These are phyloP conservation scores for Murraya paniculata DNA, from an alignment of 345 rosid genomes.

Conservation along the genomic window DNA sequence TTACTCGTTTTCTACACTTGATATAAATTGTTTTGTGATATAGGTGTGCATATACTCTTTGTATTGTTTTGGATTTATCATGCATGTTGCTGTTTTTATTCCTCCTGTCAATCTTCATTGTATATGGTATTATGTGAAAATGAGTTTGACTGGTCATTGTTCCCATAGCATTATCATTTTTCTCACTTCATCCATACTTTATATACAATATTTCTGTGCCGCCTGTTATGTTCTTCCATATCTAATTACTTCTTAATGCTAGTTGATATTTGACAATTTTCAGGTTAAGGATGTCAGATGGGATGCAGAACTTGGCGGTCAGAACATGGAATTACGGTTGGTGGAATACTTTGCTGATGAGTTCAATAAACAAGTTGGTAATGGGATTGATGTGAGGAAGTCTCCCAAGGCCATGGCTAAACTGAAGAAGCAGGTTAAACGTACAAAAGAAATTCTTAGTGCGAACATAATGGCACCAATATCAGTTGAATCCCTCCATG, in stretches of 20 bases:
- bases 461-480: conserved; percentile 89
- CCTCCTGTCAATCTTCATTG: not conserved
- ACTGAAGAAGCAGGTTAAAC: conserved; percentile 96
- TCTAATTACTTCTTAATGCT: conserved; percentile 1
- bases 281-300: conserved; percentile 99
- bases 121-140: not conserved
- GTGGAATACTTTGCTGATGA: conserved; percentile 94
- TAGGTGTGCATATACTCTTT: not conserved
- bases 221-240: not conserved
- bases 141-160: not conserved
- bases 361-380: conserved; percentile 87
- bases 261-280: conserved; percentile 13
- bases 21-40: not conserved
- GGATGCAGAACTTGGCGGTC: conserved; percentile 94
- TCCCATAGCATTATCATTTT: not conserved
- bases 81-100: not conserved
- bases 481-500: conserved; percentile 92
- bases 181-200: not conserved
- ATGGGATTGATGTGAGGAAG: conserved; percentile 87
- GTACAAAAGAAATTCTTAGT: conserved; percentile 95
- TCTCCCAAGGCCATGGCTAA: conserved; percentile 98
- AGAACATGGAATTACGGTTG: conserved; percentile 77
- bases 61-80: not conserved
- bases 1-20: not conserved
- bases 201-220: not conserved